phyloP scores from a whole-genome alignment of 768 basidiomycete species.

The Mrakia frigida region DNA sequence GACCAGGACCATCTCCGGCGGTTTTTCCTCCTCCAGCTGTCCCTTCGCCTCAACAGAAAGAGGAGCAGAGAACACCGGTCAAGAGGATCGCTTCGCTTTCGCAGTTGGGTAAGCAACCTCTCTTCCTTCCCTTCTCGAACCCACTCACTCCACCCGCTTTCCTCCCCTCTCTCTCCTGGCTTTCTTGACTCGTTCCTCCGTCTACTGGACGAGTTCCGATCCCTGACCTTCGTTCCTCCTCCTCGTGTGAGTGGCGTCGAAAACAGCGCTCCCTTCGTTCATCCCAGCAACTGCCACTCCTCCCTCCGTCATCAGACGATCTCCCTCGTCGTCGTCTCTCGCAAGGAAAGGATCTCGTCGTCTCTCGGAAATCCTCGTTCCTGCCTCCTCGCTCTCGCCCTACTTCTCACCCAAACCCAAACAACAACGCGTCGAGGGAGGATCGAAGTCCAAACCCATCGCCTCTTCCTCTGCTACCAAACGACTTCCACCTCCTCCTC shows the following conservation, averaged over 20 bases:
- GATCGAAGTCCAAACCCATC: not conserved
- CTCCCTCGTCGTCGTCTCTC: not conserved
- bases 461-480: not conserved
- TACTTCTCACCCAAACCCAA: not conserved
- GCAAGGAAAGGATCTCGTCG: not conserved
- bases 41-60: not conserved
- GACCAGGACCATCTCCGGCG: not conserved
- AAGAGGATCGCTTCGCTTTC: not conserved
- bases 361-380: constrained; percentile 1
- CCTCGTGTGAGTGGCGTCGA: not conserved
- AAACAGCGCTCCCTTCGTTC: not conserved
- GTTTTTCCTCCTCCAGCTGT: not conserved
- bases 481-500: not conserved
- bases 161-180: not conserved
- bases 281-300: not conserved
- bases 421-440: not conserved
- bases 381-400: not conserved
- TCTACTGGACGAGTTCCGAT: not conserved
- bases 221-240: not conserved
- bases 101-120: not conserved
- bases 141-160: too few species aligned
- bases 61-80: not conserved
- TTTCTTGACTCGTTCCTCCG: not conserved
- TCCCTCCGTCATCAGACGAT: not conserved
- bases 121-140: not conserved